Base-by-base conservation (phyloP, 345 rosid species). In the Lepidium didymum region DNA sequence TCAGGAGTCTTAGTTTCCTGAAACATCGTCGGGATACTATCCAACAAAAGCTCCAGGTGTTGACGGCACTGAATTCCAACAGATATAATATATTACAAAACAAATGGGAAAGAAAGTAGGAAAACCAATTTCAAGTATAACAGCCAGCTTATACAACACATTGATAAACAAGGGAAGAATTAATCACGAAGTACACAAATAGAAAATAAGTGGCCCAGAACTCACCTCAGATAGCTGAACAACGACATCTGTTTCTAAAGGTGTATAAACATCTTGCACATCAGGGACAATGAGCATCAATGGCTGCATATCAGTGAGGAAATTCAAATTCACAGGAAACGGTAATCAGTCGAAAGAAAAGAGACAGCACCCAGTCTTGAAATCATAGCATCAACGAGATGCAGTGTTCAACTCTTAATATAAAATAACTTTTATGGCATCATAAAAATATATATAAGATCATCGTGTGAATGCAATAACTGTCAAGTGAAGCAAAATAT, bases 251-350 rank as follows among this genome's bases (percentile, higher is more conserved):
- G 89, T 82, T 75, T 87, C 79, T 66, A 92, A 75, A 27, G 98
- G 98, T 67, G 98, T 92, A 72, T 92, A 92, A 33, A 92, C 98
- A 82, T 92, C 98, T 83, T 87, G 85, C 58, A 92, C 74, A 72
- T 92, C 98, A 29, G 98, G 98, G 66, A 89, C 92, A 63, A 92
- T 86, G 56, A 92, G 89, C 98, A 92, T 92, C 85, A 91, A 54
- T 38, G 97, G 99, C 96, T 91, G 91, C 86, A 85, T 58, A 72
- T 35, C 65, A 67, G 61, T 4, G 47, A 54, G 14, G 34, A 52
- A 67, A 25, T 50, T 41, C 15, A 69, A 75, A 68, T 72, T 56
- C 37, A 40, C 41, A 67, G 34, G 62, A 31, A 67, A 50, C 19
- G 21, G 44, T 67, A 51, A 85, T 92, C 92, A 88, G 87, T 63